A percentile compares a stretch with the other conserved stretches of the same genome.
phyloP scores from a whole-genome alignment of 2,329 filamentous ascomycete species.

The Pseudogymnoascus sp. region DNA sequence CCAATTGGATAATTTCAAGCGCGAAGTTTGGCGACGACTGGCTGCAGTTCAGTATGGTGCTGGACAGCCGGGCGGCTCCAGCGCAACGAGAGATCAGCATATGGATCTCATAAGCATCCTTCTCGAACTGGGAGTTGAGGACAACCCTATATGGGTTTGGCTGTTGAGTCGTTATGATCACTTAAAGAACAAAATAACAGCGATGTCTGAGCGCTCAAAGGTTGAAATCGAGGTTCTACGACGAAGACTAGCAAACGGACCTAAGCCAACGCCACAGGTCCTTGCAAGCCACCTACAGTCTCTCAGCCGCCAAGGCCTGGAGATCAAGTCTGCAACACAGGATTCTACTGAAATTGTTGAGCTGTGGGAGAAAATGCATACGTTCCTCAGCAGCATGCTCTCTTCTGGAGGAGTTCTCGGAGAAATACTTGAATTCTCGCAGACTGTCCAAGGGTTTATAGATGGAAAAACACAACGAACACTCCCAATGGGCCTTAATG shows the following conservation, averaged over 20 bases:
- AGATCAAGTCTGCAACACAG: conserved; percentile 54
- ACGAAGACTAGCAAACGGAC: conserved; percentile 65
- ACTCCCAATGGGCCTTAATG: conserved; percentile 73
- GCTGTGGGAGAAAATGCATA: conserved; percentile 82
- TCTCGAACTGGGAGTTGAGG: conserved; percentile 87
- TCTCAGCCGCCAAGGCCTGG: conserved; percentile 58
- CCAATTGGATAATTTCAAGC: conserved; percentile 79
- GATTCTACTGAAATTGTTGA: conserved; percentile 77
- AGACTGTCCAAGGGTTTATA: conserved; percentile 83
- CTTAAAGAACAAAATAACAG: conserved; percentile 75
- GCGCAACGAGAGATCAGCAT: conserved; percentile 64
- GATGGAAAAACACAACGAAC: conserved; percentile 74
- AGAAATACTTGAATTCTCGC: conserved; percentile 90
- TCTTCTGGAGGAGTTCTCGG: conserved; percentile 75
- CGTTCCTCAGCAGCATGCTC: conserved; percentile 66
- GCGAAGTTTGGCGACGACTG: conserved; percentile 79
- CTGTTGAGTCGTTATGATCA: conserved; percentile 82
- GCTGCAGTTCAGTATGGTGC: conserved; percentile 56
- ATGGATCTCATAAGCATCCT: conserved; percentile 86
- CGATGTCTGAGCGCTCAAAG: conserved; percentile 74
- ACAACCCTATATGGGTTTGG: conserved; percentile 97
- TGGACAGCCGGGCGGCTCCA: conserved; percentile 15
- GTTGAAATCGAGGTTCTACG: conserved; percentile 89
- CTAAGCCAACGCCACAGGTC: conserved; percentile 60
- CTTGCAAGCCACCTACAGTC: conserved; percentile 71